These are phyloP conservation scores for Ophiocordyceps camponoti-floridani DNA, from an alignment of 2,329 filamentous ascomycete genomes.

Conservation along the genomic window DNA sequence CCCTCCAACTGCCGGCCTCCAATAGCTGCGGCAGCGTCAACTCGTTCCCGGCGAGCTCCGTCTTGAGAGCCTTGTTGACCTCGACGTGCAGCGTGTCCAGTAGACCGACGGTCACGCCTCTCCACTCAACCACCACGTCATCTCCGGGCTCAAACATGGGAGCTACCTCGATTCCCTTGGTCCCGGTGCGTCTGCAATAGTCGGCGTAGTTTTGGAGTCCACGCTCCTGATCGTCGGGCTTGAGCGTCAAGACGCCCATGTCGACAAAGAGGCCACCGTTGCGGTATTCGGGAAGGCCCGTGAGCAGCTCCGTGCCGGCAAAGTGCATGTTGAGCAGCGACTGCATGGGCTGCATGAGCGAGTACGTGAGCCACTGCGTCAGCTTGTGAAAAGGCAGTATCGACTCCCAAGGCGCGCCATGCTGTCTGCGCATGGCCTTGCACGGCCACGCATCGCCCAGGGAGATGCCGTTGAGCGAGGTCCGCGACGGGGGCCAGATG, in stretches of 20 bases:
- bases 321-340: conserved; percentile 67
- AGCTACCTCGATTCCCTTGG: conserved; percentile 37
- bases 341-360: conserved; percentile 80
- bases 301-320: conserved; percentile 63
- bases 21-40: conserved; percentile 75
- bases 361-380: conserved; percentile 89
- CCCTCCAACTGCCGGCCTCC: conserved; percentile 97
- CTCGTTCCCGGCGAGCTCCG: conserved; percentile 47
- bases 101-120: conserved; percentile 43
- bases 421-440: conserved; percentile 52
- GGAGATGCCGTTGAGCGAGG: conserved; percentile 68
- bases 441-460: conserved; percentile 94
- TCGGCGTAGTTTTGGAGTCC: conserved; percentile 46
- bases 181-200: conserved; percentile 54
- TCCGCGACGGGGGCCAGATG: conserved; percentile 81
- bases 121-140: conserved; percentile 47
- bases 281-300: conserved; percentile 78
- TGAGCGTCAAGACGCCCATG: conserved; percentile 63
- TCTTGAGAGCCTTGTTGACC: conserved; percentile 44
- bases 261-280: conserved; percentile 83
- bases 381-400: conserved; percentile 89
- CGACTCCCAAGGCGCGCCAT: conserved; percentile 45
- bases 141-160: conserved; percentile 41
- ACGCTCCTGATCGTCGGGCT: conserved; percentile 48
- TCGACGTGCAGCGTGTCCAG: conserved; percentile 34